Evolutionary conservation across 1,139 yeast species (phyloP), one percentile per base, ranked within the genome.

Genomic region (Hansenula sp.): DNA sequence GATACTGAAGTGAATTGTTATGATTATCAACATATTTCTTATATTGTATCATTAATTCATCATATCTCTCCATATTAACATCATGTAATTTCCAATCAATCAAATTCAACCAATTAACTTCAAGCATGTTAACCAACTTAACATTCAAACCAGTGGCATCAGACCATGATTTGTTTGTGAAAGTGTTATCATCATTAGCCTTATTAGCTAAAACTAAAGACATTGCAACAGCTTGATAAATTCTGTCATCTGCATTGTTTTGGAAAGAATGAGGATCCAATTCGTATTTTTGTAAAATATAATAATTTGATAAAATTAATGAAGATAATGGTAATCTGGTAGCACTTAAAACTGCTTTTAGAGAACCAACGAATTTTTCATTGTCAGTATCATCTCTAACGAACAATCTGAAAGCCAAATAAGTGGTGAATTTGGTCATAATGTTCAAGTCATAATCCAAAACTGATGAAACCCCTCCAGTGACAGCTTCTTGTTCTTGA

Each of bases 101-200:
- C 18, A 55, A 42, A 3, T 49, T 45, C 33, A 93, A 74, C 97
- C 98, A 93, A 41, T 70, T 72, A 47, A 77, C 76, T 68, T 93
- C 99, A 51, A 79, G 70, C 21, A 65, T 60, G 57, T 91, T 89
- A 49, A 93, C 72, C 33, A 74, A 68, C 3, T 58, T 58, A 43
- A 88, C 72, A 15, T 78, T 68, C 51, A 93, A 74, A 24, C 96
- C 96, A 13, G 97, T 87, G 19, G 97, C 98, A 45, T 90, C 93
- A 39, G 90, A 77, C 99, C 99, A 93, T 10, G 96, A 89, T 60
- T 82, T 82, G 68, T 91, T 93, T 49, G 96, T 90, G 60, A 93
- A 93, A 24, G 98, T 93, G 67, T 91, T 90, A 68, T 93, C 99
- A 65, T 93, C 98, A 61, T 91, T 90, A 63, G 90, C 88, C 67